These are phyloP conservation scores for Nakazawaea pomicola DNA, from an alignment of 805 yeast species.

Conservation along the genomic window DNA sequence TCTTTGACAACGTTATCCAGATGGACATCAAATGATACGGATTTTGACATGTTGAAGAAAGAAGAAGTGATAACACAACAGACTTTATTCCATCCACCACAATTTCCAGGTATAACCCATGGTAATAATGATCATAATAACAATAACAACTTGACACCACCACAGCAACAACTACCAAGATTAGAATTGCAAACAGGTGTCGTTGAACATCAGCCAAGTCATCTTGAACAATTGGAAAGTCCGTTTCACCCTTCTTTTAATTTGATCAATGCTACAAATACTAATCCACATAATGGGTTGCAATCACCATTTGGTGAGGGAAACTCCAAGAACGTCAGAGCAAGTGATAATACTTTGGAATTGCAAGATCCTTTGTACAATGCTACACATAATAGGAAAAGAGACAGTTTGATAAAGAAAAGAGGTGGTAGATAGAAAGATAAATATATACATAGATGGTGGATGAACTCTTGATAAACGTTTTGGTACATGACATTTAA, in stretches of 20 bases:
- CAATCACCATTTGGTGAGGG: constrained; percentile 11
- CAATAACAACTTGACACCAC: constrained; percentile 9
- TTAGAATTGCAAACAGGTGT: constrained; percentile 7
- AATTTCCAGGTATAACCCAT: too few relatives aligned
- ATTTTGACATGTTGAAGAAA: constrained; percentile 9
- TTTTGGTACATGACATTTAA: too few relatives aligned
- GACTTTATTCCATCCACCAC: constrained; percentile 9
- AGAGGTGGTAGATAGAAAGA: constrained; percentile 25
- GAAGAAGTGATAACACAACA: constrained; percentile 4
- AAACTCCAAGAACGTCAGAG: neutral
- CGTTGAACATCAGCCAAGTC: too few relatives aligned
- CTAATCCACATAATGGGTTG: neutral
- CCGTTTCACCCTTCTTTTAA: constrained; percentile 12
- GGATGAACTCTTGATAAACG: too few relatives aligned
- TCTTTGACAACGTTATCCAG: constrained; percentile 3
- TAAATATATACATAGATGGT: too few relatives aligned
- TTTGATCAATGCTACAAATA: neutral
- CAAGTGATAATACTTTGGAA: constrained; percentile 1
- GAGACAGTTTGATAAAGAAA: constrained; percentile 47
- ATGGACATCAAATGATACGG: constrained; percentile 12
- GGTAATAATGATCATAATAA: too few relatives aligned
- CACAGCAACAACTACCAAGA: constrained; percentile 10
- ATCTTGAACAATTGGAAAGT: constrained; percentile 8
- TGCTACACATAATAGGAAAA: constrained; percentile 45
- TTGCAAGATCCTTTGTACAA: constrained; percentile 28